Conservation (phyloP, 2,329 filamentous ascomycete genomes). For the Alternaria gansuensis region DNA sequence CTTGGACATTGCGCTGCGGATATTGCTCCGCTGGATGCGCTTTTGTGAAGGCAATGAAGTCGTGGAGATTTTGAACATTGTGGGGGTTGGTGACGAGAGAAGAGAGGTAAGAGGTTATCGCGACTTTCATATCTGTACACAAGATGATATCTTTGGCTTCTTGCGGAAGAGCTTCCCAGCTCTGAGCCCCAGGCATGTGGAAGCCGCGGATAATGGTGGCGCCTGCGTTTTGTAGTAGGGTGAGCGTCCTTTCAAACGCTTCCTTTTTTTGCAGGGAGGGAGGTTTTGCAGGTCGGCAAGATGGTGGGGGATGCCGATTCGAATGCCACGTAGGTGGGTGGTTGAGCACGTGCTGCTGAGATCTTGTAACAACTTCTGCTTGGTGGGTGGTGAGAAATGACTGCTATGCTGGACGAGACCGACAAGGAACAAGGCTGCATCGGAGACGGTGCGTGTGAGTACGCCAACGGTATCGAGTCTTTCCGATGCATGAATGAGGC, state of each 20-base stretch:
- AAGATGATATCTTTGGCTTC: slow-evolving; percentile 53
- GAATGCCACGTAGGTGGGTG: slow-evolving; percentile 11
- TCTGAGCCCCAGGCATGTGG: slow-evolving; percentile 51
- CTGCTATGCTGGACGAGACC: slow-evolving; percentile 26
- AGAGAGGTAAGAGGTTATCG: slow-evolving; percentile 64
- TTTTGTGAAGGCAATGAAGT: slow-evolving; percentile 64
- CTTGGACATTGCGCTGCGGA: slow-evolving; percentile 62
- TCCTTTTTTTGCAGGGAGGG: slow-evolving; percentile 1
- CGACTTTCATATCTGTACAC: slow-evolving; percentile 64
- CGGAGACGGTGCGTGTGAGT: slow-evolving; percentile 62
- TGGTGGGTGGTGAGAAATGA: background rate
- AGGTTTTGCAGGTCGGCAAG: slow-evolving; percentile 2
- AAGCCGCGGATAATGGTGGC: slow-evolving; percentile 31
- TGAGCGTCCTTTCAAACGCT: slow-evolving; percentile 15
- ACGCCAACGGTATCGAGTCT: slow-evolving; percentile 63
- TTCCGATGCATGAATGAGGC: slow-evolving; percentile 67
- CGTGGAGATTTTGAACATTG: slow-evolving; percentile 59
- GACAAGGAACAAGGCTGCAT: slow-evolving; percentile 60
- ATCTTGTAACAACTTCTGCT: background rate
- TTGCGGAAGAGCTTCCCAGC: slow-evolving; percentile 53
- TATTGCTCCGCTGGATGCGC: slow-evolving; percentile 62
- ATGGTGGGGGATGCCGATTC: slow-evolving; percentile 19
- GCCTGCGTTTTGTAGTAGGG: slow-evolving; percentile 15
- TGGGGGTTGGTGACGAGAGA: slow-evolving; percentile 64
- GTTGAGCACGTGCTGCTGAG: slow-evolving; percentile 18